These are phyloP conservation scores for Pyrus hybrid DNA, from an alignment of 331 rosid genomes.

Conservation along the genomic window DNA sequence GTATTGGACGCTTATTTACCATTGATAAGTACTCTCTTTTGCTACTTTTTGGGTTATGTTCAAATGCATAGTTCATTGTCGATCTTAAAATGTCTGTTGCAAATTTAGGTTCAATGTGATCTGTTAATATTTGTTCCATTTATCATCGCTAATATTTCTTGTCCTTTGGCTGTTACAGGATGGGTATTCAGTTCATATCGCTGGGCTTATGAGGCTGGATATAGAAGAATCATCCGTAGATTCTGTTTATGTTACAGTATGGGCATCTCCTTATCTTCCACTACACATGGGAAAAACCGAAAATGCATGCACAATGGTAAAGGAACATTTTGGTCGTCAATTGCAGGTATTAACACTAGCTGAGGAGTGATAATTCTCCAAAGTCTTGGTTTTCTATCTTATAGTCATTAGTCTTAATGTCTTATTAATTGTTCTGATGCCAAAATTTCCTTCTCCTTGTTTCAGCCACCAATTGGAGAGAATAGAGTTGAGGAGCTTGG, in stretches of 20 bases:
- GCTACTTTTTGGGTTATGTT: neutral
- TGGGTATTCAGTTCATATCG: constrained; percentile 81
- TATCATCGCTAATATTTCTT: constrained; percentile 8
- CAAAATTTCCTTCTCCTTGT: constrained; percentile 7
- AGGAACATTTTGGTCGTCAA: constrained; percentile 80
- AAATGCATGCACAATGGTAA: constrained; percentile 49
- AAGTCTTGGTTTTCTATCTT: neutral
- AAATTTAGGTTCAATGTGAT: neutral
- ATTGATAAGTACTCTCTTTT: neutral
- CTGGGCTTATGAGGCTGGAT: constrained; percentile 94
- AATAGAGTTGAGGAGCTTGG: constrained; percentile 71
- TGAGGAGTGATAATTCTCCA: constrained; percentile 1
- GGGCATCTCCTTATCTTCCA: constrained; percentile 94
- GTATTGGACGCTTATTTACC: neutral
- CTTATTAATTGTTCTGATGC: constrained; percentile 5
- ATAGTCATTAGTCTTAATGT: neutral
- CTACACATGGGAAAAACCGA: constrained; percentile 93
- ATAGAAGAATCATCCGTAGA: constrained; percentile 63
- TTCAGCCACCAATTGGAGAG: constrained; percentile 85
- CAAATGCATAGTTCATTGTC: neutral
- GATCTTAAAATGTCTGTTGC: neutral
- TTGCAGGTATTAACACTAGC: constrained; percentile 57
- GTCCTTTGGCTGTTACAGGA: constrained; percentile 37
- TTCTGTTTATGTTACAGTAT: constrained; percentile 69
- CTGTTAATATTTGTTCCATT: neutral